A percentile compares a stretch with the other conserved stretches of the same genome.
phyloP scores from a whole-genome alignment of 1,139 yeast genomes.

The Lodderomyces jiufengensis region DNA sequence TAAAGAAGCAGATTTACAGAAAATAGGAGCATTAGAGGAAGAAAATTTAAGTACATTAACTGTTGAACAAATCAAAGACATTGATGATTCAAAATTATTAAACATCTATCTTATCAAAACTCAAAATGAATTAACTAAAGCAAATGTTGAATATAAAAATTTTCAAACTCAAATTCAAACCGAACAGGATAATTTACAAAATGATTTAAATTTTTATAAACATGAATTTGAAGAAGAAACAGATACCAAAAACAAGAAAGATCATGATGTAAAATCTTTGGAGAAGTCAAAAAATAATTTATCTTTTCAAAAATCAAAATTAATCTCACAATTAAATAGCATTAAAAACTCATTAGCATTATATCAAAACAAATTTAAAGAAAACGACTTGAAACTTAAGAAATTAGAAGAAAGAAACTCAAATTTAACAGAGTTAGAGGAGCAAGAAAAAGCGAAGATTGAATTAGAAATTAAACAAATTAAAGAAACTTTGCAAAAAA shows the following conservation, averaged over 20 bases:
- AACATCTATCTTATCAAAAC: slow-evolving; percentile 23
- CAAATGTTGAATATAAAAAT: slow-evolving; percentile 23
- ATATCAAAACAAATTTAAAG: slow-evolving; percentile 20
- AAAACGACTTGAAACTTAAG: slow-evolving; percentile 21
- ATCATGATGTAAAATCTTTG: slow-evolving; percentile 30
- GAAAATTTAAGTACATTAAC: slow-evolving; percentile 14
- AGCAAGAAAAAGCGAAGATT: slow-evolving; percentile 21
- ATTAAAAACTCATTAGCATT: slow-evolving; percentile 19
- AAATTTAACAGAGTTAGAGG: slow-evolving; percentile 20
- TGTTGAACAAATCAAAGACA: slow-evolving; percentile 17
- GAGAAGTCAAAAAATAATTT: slow-evolving; percentile 30
- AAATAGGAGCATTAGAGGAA: neutral
- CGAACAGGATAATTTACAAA: slow-evolving; percentile 24
- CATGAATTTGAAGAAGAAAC: slow-evolving; percentile 32
- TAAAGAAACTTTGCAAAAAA: slow-evolving; percentile 10
- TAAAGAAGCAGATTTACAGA: neutral
- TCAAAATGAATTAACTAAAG: slow-evolving; percentile 29
- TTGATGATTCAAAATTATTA: slow-evolving; percentile 19
- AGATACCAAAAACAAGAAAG: slow-evolving; percentile 29
- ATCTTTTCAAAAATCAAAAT: slow-evolving; percentile 29
- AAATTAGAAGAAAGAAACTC: slow-evolving; percentile 25
- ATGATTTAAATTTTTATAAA: slow-evolving; percentile 20
- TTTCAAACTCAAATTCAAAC: slow-evolving; percentile 18
- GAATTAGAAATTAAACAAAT: slow-evolving; percentile 15
- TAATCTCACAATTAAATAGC: slow-evolving; percentile 24